These are phyloP conservation scores for Cryptococcus sp. DNA, from an alignment of 1,284 basidiomycete genomes.

Conservation along the genomic window DNA sequence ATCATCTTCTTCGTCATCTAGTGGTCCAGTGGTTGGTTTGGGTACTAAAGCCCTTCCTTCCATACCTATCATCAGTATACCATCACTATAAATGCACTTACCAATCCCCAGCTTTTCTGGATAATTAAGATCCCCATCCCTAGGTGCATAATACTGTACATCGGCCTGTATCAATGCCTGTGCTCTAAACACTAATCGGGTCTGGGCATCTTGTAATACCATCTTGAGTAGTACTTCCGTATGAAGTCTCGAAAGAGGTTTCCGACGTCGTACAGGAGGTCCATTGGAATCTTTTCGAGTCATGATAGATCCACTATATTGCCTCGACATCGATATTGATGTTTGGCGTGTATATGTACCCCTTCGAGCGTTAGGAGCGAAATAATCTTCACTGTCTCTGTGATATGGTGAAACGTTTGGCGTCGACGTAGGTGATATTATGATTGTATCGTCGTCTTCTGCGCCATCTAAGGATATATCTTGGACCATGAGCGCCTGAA, in stretches of 20 bases:
- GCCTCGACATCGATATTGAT: not conserved
- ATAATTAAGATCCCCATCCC: constrained; percentile 69
- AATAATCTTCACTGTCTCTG: constrained; percentile 18
- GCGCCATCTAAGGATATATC: constrained; percentile 50
- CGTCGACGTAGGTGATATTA: constrained; percentile 21
- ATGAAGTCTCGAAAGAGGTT: constrained; percentile 56
- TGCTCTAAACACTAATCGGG: constrained; percentile 86
- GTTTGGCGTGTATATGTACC: constrained; percentile 2
- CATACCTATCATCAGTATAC: constrained; percentile 1
- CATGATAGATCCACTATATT: constrained; percentile 1
- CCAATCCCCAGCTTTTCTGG: constrained; percentile 58
- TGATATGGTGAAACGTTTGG: constrained; percentile 11
- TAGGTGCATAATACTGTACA: constrained; percentile 73
- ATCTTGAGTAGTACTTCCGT: constrained; percentile 73
- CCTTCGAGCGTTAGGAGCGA: constrained; percentile 34
- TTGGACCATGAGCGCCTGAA: constrained; percentile 88
- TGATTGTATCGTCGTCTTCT: constrained; percentile 25
- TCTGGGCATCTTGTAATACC: constrained; percentile 90
- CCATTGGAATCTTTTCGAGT: not conserved
- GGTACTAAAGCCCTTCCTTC: not conserved
- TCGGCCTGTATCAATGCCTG: constrained; percentile 83
- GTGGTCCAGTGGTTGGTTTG: constrained; percentile 9
- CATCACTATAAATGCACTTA: constrained; percentile 8
- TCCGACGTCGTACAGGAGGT: constrained; percentile 10
- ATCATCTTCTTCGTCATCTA: constrained; percentile 46